A percentile compares a stretch with the other conserved stretches of the same genome.
phyloP scores from a whole-genome alignment of 1,284 basidiomycete genomes.

The Tylopilus microsporus region DNA sequence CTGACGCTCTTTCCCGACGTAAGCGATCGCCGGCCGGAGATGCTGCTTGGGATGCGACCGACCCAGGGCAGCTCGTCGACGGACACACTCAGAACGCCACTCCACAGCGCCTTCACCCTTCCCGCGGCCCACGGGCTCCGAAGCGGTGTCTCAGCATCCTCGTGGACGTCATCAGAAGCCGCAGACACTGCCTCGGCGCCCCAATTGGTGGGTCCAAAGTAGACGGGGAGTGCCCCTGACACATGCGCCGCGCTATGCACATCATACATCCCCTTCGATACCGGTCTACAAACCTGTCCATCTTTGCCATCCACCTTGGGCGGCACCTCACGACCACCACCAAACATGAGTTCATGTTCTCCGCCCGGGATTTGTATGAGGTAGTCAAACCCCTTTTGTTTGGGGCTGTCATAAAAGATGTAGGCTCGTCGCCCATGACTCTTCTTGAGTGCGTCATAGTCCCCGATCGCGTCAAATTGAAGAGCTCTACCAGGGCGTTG shows the following conservation, averaged over 20 bases:
- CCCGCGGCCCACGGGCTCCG: constrained; percentile 30
- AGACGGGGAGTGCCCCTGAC: constrained; percentile 41
- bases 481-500: constrained; percentile 47
- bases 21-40: constrained; percentile 32
- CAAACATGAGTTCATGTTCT: constrained; percentile 60
- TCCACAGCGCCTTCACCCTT: constrained; percentile 51
- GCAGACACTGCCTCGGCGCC: constrained; percentile 28
- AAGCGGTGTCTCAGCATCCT: background rate
- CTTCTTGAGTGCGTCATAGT: constrained; percentile 19
- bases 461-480: constrained; percentile 30
- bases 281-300: constrained; percentile 36
- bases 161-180: background rate
- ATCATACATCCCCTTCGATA: constrained; percentile 40
- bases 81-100: constrained; percentile 55
- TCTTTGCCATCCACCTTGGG: constrained; percentile 23
- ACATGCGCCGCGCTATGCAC: constrained; percentile 43
- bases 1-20: constrained; percentile 4
- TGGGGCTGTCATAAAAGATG: constrained; percentile 49
- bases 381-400: constrained; percentile 55
- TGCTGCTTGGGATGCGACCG: constrained; percentile 42
- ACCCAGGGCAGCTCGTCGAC: constrained; percentile 55
- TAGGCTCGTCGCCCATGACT: constrained; percentile 45
- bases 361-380: constrained; percentile 60
- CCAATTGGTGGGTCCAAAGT: constrained; percentile 43
- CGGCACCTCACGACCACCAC: constrained; percentile 41